A percentile compares a stretch with the other conserved stretches of the same genome.
Conservation (phyloP, 768 basidiomycete species). For the Tephrocybe sp. region DNA sequence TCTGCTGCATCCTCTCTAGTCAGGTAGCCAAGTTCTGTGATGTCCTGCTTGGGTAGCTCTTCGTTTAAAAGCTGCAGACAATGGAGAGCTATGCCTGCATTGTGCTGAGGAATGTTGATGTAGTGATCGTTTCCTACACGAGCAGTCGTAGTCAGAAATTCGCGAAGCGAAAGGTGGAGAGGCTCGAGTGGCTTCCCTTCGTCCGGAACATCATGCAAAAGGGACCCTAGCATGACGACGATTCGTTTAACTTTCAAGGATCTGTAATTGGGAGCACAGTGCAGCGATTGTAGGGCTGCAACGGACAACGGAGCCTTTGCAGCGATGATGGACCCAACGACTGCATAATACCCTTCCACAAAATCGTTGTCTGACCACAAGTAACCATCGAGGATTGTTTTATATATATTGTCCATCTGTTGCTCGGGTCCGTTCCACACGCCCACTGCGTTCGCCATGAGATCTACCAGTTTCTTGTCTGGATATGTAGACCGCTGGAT, state of each 20-base stretch:
- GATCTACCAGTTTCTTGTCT: conserved; percentile 11
- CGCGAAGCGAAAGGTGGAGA: conserved; percentile 5
- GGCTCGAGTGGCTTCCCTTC: conserved; percentile 2
- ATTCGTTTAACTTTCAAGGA: conserved; percentile 1
- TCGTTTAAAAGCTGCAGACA: conserved; percentile 7
- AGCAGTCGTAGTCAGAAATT: conserved; percentile 1
- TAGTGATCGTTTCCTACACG: background rate
- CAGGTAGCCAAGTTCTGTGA: conserved; percentile 5
- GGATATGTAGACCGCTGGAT: conserved; percentile 6
- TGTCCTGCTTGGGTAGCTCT: conserved; percentile 3
- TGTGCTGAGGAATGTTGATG: conserved; percentile 2
- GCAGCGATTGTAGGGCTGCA: conserved; percentile 11
- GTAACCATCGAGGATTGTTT: conserved; percentile 11
- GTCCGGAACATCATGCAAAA: conserved; percentile 3
- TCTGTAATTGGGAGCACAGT: background rate
- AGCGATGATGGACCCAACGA: conserved; percentile 10
- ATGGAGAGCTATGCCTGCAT: conserved; percentile 1
- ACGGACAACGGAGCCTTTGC: conserved; percentile 6
- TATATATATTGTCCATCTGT: conserved; percentile 15
- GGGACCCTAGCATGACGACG: conserved; percentile 1
- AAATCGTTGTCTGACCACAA: conserved; percentile 16
- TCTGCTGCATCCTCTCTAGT: background rate
- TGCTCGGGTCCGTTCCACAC: conserved; percentile 8
- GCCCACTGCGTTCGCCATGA: conserved; percentile 5
- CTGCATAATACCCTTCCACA: conserved; percentile 10